Percentiles rank a stretch among this genome's conserved stretches.
These are phyloP conservation scores for Tylopilus sp. DNA, from an alignment of 768 basidiomycete genomes.

Conservation along the genomic window DNA sequence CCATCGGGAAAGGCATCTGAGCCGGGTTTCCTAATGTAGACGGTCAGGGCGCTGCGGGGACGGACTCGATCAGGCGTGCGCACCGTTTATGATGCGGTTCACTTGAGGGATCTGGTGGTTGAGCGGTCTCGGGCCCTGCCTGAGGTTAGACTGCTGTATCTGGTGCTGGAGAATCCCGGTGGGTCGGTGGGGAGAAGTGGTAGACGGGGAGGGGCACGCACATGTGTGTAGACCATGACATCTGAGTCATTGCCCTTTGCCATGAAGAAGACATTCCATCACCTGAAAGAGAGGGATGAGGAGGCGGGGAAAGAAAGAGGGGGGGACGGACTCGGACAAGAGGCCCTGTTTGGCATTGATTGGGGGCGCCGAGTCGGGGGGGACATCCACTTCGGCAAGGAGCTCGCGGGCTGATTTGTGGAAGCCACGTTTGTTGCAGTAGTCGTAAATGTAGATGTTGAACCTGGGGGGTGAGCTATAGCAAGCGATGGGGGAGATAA, in stretches of 20 bases:
- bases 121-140: conserved; percentile 29
- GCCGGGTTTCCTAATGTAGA: conserved; percentile 18
- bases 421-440: conserved; percentile 78
- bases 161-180: conserved; percentile 37
- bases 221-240: conserved; percentile 68
- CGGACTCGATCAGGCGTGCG: conserved; percentile 15
- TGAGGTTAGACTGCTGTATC: conserved; percentile 30
- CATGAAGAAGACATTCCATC: conserved; percentile 88
- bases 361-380: conserved; percentile 61
- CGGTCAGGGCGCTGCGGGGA: conserved; percentile 29
- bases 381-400: conserved; percentile 61
- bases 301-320: neutral
- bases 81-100: conserved; percentile 34
- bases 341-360: conserved; percentile 83
- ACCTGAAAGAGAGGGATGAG: conserved; percentile 40
- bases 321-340: conserved; percentile 65
- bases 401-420: conserved; percentile 69
- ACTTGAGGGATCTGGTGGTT: conserved; percentile 28
- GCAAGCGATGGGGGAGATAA: conserved; percentile 1
- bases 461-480: conserved; percentile 49
- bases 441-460: conserved; percentile 87
- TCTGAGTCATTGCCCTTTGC: conserved; percentile 71
- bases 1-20: conserved; percentile 25
- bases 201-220: conserved; percentile 32
- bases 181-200: conserved; percentile 12